Percentiles rank a stretch among this genome's conserved stretches.
Conservation (phyloP, 2,329 filamentous ascomycete species). For the Calycina marina region DNA sequence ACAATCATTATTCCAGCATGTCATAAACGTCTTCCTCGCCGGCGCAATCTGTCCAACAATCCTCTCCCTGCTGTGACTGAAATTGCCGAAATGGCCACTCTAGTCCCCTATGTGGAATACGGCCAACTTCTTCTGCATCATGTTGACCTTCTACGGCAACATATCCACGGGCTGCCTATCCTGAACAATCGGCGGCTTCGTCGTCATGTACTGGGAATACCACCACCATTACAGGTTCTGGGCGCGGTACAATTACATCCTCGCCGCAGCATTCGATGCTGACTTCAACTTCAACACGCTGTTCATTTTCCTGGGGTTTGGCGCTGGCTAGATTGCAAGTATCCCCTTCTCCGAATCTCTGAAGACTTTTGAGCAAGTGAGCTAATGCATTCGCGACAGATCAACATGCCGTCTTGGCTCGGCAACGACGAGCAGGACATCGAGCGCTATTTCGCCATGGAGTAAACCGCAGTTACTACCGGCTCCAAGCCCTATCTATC, state of each 20-base stretch:
- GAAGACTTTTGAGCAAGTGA: neutral
- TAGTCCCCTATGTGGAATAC: constrained; percentile 42
- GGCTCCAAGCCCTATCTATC: neutral
- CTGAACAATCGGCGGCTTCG: constrained; percentile 42
- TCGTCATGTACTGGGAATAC: constrained; percentile 45
- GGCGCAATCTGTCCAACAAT: constrained; percentile 31
- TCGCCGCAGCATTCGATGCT: constrained; percentile 46
- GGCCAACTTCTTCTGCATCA: constrained; percentile 44
- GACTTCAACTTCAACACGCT: constrained; percentile 48
- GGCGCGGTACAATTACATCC: constrained; percentile 45
- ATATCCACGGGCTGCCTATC: constrained; percentile 43
- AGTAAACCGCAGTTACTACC: neutral
- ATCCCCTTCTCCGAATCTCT: neutral
- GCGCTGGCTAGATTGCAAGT: constrained; percentile 34
- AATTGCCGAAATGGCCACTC: constrained; percentile 30
- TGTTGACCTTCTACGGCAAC: constrained; percentile 44
- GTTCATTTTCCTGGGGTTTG: constrained; percentile 45
- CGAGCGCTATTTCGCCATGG: constrained; percentile 43
- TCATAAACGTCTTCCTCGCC: constrained; percentile 39
- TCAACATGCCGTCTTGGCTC: constrained; percentile 48
- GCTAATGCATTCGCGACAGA: neutral
- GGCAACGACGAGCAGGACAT: constrained; percentile 39
- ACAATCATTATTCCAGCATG: constrained; percentile 30
- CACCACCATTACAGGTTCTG: constrained; percentile 39
- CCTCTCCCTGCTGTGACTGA: constrained; percentile 35